phyloP scores from a whole-genome alignment of 805 yeast genomes.

The Candida verbasci region DNA sequence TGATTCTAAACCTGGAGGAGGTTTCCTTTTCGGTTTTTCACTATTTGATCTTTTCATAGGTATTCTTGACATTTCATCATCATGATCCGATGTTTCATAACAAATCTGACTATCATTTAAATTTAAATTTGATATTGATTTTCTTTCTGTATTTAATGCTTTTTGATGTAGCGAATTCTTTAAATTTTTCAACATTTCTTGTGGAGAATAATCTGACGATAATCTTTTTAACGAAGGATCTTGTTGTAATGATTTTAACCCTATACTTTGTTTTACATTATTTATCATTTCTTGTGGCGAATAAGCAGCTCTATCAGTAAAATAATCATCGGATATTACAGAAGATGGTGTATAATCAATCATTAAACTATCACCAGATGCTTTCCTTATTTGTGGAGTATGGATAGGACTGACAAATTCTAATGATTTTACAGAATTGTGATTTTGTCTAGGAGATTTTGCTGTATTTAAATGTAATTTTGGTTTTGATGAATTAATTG shows the following conservation, averaged over 20 bases:
- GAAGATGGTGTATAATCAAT: conserved; percentile 2
- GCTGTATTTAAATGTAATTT: not conserved
- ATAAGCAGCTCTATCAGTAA: not conserved
- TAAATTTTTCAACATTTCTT: conserved; percentile 28
- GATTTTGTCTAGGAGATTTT: not conserved
- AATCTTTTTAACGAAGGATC: conserved; percentile 9
- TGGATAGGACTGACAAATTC: not conserved
- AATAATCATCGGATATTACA: conserved; percentile 2
- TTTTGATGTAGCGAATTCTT: conserved; percentile 28
- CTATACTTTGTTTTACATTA: conserved; percentile 21
- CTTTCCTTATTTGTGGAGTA: not conserved
- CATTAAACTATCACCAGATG: not conserved
- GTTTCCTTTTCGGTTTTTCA: conserved; percentile 5
- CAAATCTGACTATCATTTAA: too few species aligned
- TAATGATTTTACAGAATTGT: conserved; percentile 1
- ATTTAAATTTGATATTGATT: conserved; percentile 20
- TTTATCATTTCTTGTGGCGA: conserved; percentile 22
- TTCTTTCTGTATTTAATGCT: conserved; percentile 11
- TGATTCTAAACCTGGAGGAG: conserved; percentile 3
- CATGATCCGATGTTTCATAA: too few species aligned
- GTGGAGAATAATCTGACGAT: conserved; percentile 20
- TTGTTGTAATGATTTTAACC: conserved; percentile 13
- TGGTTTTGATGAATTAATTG: too few species aligned
- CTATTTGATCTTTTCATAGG: not conserved
- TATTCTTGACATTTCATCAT: not conserved